Base-by-base conservation (phyloP, 2,329 filamentous ascomycete genomes). In the Rhynchosporium graminicola region DNA sequence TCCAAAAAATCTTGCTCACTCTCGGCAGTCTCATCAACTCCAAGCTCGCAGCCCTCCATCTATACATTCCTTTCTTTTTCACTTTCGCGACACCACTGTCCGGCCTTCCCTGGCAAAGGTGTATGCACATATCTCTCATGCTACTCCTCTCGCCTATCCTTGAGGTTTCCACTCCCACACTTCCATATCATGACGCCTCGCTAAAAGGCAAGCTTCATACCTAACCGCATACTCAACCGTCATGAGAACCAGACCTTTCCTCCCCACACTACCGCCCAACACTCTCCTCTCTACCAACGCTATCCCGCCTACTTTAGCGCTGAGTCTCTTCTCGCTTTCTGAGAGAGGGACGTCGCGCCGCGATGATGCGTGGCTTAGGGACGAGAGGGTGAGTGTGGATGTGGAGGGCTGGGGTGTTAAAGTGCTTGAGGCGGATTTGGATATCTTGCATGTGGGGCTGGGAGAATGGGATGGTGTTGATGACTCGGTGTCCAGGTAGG, bases 111-210 rank as follows among this genome's bases (percentile, higher is more conserved):
- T 20, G 3, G 29, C 4, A 9, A 43, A 9, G 13, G 10, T 12
- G 13, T n/a, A n/a, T 43, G 15, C 15, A 15, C 10, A 43, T 43
- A 43, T 43, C 4, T 15, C 4, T 43, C 4, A 4, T 10, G 10
- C 4, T 33, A 15, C 10, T 5, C 43, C 43, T 20, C n/a, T 4
- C 9, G 6, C 9, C 40, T 4, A 54, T n/a, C 13, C 15, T n/a
- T 54, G 50, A 9, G 36, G 20, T 40, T 54, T 54, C 50, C 50
- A 54, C 33, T 54, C 50, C 50, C 50, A 54, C n/a, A 54, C 33
- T 33, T 54, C 33, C 7, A 3, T 40, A 54, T 54, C 40, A 2
- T 20, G n/a, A 33, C 50, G 33, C 50, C 36, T 54, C 50, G 40
- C 26, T 54, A 54, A 54, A 12, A 54, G 50, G 38, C 50, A 54